Percentiles rank a stretch among this genome's conserved stretches.
These are phyloP conservation scores for Aureoboletus auriporus DNA, from an alignment of 768 basidiomycete species.

Conservation along the genomic window DNA sequence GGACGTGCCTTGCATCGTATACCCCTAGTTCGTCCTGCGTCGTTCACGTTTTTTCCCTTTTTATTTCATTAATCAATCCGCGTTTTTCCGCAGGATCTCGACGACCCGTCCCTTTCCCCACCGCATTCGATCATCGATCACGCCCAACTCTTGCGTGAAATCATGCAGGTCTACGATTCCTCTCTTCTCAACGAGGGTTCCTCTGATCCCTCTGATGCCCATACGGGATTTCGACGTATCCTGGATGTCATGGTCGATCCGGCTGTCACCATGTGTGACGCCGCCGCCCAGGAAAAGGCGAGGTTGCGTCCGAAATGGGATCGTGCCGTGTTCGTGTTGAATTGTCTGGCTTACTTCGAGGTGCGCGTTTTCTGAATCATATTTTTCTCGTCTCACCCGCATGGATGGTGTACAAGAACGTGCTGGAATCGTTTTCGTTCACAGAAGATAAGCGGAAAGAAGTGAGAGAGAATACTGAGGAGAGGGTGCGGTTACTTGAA, in stretches of 20 bases:
- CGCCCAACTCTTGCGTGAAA: slow-evolving; percentile 78
- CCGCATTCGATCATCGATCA: slow-evolving; percentile 81
- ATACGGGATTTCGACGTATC: slow-evolving; percentile 37
- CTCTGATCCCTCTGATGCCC: slow-evolving; percentile 8
- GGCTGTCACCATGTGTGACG: slow-evolving; percentile 68
- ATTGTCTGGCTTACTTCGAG: slow-evolving; percentile 80
- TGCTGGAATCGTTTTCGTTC: slow-evolving; percentile 66
- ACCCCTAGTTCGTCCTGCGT: slow-evolving; percentile 42
- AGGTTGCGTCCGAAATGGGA: slow-evolving; percentile 67
- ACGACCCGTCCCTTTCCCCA: slow-evolving; percentile 69
- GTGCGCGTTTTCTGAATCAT: slow-evolving; percentile 37
- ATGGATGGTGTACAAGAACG: slow-evolving; percentile 37
- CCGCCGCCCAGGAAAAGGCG: slow-evolving; percentile 63
- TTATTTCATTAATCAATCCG: too few relatives aligned
- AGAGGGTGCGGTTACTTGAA: slow-evolving; percentile 59
- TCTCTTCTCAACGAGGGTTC: slow-evolving; percentile 63
- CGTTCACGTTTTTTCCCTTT: not conserved
- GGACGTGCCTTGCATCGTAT: slow-evolving; percentile 59
- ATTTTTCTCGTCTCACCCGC: too few relatives aligned
- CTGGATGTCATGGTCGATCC: slow-evolving; percentile 86
- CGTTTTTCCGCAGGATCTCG: slow-evolving; percentile 44
- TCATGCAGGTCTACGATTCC: slow-evolving; percentile 85
- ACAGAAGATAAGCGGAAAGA: slow-evolving; percentile 54
- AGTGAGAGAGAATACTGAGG: slow-evolving; percentile 59
- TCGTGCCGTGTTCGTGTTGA: slow-evolving; percentile 75